These are phyloP conservation scores for Aspergillus piperis DNA, from an alignment of 2,329 filamentous ascomycete genomes.

Conservation along the genomic window DNA sequence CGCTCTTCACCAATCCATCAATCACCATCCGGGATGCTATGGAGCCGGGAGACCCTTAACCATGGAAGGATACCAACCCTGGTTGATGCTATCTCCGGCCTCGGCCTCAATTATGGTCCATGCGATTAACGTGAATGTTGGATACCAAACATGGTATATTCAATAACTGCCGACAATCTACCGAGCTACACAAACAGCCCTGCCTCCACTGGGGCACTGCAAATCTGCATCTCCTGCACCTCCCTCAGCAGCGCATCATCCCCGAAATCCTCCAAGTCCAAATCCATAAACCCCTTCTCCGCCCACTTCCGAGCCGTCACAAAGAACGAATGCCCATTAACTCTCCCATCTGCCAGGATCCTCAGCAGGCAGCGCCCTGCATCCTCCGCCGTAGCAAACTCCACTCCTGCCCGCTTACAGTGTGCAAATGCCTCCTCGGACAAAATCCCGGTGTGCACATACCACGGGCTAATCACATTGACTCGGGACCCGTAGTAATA, in stretches of 20 bases:
- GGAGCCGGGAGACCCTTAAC: no score
- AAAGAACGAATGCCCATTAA: slow-evolving; percentile 39
- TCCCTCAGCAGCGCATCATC: slow-evolving; percentile 28
- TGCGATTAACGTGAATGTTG: not conserved
- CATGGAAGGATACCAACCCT: no score
- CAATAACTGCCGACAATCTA: not conserved
- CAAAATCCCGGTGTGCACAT: slow-evolving; percentile 11
- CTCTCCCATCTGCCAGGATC: slow-evolving; percentile 26
- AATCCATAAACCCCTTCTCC: slow-evolving; percentile 34
- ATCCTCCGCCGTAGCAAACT: slow-evolving; percentile 4
- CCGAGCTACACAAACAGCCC: slow-evolving; percentile 25
- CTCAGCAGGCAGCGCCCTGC: slow-evolving; percentile 5
- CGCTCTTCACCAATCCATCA: not conserved
- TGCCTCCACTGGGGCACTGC: slow-evolving; percentile 21
- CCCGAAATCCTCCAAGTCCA: slow-evolving; percentile 39
- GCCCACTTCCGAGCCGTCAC: slow-evolving; percentile 36
- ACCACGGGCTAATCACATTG: slow-evolving; percentile 43
- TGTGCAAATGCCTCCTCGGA: slow-evolving; percentile 1
- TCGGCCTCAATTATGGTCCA: no score
- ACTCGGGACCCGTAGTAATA: slow-evolving; percentile 38
- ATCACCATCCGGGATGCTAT: no score
- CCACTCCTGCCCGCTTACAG: not conserved
- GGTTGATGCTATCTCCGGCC: no score
- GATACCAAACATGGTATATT: not conserved
- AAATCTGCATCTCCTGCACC: slow-evolving; percentile 31